A percentile compares a stretch with the other conserved stretches of the same genome.
Conservation (phyloP, 371 early-diverging fungal genomes). For the Saksenaea vasiformis region DNA sequence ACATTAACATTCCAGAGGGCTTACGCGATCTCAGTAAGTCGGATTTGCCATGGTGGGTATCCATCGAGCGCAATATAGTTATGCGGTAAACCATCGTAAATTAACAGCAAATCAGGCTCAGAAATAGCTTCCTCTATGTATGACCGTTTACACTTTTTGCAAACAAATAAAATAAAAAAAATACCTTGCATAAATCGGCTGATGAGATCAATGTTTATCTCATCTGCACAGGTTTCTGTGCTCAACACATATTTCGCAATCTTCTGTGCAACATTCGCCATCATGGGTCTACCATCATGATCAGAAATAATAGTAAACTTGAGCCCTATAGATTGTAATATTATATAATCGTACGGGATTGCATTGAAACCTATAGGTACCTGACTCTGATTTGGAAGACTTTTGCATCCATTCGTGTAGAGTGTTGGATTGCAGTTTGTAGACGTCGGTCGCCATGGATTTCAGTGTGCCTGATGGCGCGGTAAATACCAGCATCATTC, state of each 20-base stretch:
- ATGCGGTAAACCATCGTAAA: conserved; percentile 61
- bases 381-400: conserved; percentile 2
- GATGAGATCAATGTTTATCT: conserved; percentile 33
- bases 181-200: conserved; percentile 41
- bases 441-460: conserved; percentile 27
- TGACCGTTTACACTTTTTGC: not conserved
- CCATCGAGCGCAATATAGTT: conserved; percentile 54
- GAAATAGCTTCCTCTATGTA: conserved; percentile 31
- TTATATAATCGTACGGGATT: no score
- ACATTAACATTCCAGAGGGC: conserved; percentile 12
- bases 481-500: conserved; percentile 5
- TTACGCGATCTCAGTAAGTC: conserved; percentile 63
- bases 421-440: conserved; percentile 34
- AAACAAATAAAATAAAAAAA: not conserved
- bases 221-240: conserved; percentile 10
- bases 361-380: not conserved
- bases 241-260: conserved; percentile 18
- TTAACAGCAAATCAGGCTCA: conserved; percentile 62
- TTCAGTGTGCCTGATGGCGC: conserved; percentile 24
- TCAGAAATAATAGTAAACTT: conserved; percentile 38
- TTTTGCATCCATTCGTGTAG: conserved; percentile 36
- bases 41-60: conserved; percentile 68
- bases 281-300: conserved; percentile 30
- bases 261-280: conserved; percentile 29
- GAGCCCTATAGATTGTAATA: conserved; percentile 15